Percentiles rank a stretch among this genome's conserved stretches.
phyloP scores from a whole-genome alignment of 192 early-diverging fungal genomes.

The Podila epicladia region DNA sequence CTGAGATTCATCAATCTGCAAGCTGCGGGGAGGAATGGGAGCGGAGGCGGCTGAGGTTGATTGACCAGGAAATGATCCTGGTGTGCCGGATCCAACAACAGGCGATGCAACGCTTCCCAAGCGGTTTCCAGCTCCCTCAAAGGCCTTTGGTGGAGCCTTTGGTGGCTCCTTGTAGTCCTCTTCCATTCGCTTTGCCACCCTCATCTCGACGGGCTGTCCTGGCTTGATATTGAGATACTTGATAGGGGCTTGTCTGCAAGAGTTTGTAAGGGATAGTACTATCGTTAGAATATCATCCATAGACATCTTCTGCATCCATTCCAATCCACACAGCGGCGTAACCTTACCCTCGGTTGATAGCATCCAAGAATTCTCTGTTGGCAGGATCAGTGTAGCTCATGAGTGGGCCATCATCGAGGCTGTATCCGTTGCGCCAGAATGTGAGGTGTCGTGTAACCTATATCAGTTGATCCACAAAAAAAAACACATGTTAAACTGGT shows the following conservation, averaged over 20 bases:
- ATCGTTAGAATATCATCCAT: neutral
- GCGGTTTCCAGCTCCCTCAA: slow-evolving; percentile 82
- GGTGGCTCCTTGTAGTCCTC: slow-evolving; percentile 90
- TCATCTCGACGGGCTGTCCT: slow-evolving; percentile 92
- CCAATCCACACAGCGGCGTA: neutral
- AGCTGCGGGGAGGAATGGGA: slow-evolving; percentile 26
- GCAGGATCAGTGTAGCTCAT: slow-evolving; percentile 86
- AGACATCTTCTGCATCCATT: neutral
- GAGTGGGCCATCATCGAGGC: slow-evolving; percentile 92
- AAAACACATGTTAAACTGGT: no score
- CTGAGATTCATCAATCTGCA: slow-evolving; percentile 75
- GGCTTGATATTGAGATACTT: slow-evolving; percentile 86
- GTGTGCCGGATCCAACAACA: slow-evolving; percentile 27
- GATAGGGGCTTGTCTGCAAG: slow-evolving; percentile 82
- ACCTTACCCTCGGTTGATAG: slow-evolving; percentile 87
- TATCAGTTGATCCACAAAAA: neutral
- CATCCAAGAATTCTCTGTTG: slow-evolving; percentile 84
- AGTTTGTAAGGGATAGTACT: no score
- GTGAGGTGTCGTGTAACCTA: slow-evolving; percentile 81
- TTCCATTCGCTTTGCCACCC: slow-evolving; percentile 81
- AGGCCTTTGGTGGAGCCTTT: slow-evolving; percentile 78
- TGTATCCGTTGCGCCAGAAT: slow-evolving; percentile 98
- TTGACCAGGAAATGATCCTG: slow-evolving; percentile 48
- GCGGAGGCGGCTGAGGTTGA: slow-evolving; percentile 33
- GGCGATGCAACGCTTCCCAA: slow-evolving; percentile 67